phyloP scores from a whole-genome alignment of 352 stramenopile genomes.

The Globisporangium spiculum region DNA sequence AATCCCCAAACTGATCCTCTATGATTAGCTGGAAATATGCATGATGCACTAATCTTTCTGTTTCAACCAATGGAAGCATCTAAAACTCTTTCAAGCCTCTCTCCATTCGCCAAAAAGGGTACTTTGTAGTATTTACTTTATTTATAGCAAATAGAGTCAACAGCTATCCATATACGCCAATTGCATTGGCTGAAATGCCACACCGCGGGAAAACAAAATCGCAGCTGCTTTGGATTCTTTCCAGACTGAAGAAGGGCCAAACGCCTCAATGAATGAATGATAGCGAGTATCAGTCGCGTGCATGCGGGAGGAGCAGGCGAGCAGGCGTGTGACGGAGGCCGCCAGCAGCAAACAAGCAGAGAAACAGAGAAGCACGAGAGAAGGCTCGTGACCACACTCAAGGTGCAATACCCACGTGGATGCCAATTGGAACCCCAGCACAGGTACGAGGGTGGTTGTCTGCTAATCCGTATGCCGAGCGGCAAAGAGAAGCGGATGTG shows the following conservation, averaged over 20 bases:
- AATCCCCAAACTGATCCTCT: not conserved
- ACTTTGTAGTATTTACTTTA: too few relatives aligned
- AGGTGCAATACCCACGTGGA: not conserved
- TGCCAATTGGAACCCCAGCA: not conserved
- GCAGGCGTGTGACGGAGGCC: not conserved
- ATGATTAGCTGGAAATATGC: not conserved
- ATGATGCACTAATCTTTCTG: not conserved
- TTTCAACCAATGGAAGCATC: not conserved
- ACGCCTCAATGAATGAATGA: constrained; percentile 1
- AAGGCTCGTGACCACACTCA: not conserved
- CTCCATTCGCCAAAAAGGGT: not conserved
- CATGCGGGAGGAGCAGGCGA: not conserved
- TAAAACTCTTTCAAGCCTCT: not conserved
- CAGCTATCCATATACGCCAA: not conserved
- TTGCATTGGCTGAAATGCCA: not conserved
- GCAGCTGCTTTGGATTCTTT: constrained; percentile 9
- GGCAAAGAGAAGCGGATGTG: not conserved
- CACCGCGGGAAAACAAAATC: not conserved
- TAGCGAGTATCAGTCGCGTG: not conserved
- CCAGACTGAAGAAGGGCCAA: constrained; percentile 3
- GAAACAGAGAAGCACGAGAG: not conserved
- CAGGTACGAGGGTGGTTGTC: not conserved
- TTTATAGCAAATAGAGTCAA: not conserved
- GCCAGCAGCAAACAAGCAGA: not conserved
- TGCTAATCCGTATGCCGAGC: not conserved